Percentiles rank a stretch among this genome's conserved stretches.
These are phyloP conservation scores for Pythium aphanidermatum DNA, from an alignment of 352 stramenopile genomes.

Conservation along the genomic window DNA sequence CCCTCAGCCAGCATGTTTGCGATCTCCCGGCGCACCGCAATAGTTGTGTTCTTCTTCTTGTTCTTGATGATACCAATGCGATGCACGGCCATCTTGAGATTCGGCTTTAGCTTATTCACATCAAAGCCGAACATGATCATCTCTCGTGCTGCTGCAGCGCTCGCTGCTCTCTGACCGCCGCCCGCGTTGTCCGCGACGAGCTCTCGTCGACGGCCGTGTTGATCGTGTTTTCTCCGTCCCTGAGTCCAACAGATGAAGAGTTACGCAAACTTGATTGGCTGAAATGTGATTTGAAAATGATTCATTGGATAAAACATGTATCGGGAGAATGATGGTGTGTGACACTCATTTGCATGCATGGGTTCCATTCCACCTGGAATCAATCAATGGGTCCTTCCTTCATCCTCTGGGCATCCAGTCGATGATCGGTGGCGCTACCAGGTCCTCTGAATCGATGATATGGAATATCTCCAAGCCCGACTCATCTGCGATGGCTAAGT, in stretches of 20 bases:
- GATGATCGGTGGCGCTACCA: too few relatives aligned
- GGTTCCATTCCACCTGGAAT: too few relatives aligned
- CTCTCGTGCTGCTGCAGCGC: too few relatives aligned
- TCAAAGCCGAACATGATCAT: conserved; percentile 85
- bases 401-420: too few relatives aligned
- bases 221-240: conserved; percentile 1
- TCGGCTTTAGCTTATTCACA: conserved; percentile 89
- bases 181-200: background rate
- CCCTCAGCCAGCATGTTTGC: conserved; percentile 70
- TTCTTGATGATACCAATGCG: conserved; percentile 90
- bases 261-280: conserved; percentile 14
- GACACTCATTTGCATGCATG: conserved; percentile 17
- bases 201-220: background rate
- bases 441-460: too few relatives aligned
- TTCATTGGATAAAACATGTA: too few relatives aligned
- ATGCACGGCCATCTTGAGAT: conserved; percentile 91
- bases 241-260: background rate
- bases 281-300: too few relatives aligned
- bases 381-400: too few relatives aligned
- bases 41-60: conserved; percentile 84
- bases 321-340: conserved; percentile 21
- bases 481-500: too few relatives aligned
- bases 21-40: conserved; percentile 73
- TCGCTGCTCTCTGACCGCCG: too few relatives aligned
- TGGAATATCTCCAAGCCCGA: too few relatives aligned